A percentile compares a stretch with the other conserved stretches of the same genome.
Evolutionary conservation across 1,284 basidiomycete species (phyloP).

Genomic region (Ustilago shanxiensis): DNA sequence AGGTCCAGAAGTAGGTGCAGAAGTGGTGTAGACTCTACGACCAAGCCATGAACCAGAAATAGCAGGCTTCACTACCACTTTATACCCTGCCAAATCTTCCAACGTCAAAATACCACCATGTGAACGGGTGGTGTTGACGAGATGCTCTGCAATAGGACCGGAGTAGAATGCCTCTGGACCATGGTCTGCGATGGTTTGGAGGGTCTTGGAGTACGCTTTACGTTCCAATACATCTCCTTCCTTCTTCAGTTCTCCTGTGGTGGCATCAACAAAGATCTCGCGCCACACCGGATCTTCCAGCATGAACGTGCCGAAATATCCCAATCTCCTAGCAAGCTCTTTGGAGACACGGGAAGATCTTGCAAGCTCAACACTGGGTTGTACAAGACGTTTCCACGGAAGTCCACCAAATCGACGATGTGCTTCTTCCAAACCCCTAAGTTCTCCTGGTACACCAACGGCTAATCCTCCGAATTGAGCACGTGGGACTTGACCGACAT

Average conservation of each 20-base stretch:
- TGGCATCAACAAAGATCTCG: constrained; percentile 71
- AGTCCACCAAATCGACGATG: constrained; percentile 64
- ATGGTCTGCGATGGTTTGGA: constrained; percentile 54
- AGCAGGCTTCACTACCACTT: constrained; percentile 78
- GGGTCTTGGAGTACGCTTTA: constrained; percentile 55
- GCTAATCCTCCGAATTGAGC: constrained; percentile 64
- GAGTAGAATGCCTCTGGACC: constrained; percentile 70
- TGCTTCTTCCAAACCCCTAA: constrained; percentile 66
- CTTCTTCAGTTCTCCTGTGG: constrained; percentile 72
- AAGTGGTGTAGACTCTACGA: constrained; percentile 83
- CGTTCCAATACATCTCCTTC: constrained; percentile 58
- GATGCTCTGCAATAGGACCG: constrained; percentile 81
- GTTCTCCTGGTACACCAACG: constrained; percentile 69
- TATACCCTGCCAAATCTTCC: constrained; percentile 80
- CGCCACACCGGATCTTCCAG: constrained; percentile 59
- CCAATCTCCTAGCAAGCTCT: constrained; percentile 52
- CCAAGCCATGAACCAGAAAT: constrained; percentile 82
- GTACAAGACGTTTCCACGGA: constrained; percentile 65
- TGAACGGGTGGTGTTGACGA: constrained; percentile 77
- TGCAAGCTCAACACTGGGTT: constrained; percentile 64
- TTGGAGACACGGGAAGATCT: constrained; percentile 58
- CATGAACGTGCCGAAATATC: constrained; percentile 70
- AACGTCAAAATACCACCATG: constrained; percentile 82
- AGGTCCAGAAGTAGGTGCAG: constrained; percentile 71
- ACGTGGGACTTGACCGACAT: constrained; percentile 43